Evolutionary conservation across 2,329 filamentous ascomycete species (phyloP).

Genomic region (Talaromyces marneffei): DNA sequence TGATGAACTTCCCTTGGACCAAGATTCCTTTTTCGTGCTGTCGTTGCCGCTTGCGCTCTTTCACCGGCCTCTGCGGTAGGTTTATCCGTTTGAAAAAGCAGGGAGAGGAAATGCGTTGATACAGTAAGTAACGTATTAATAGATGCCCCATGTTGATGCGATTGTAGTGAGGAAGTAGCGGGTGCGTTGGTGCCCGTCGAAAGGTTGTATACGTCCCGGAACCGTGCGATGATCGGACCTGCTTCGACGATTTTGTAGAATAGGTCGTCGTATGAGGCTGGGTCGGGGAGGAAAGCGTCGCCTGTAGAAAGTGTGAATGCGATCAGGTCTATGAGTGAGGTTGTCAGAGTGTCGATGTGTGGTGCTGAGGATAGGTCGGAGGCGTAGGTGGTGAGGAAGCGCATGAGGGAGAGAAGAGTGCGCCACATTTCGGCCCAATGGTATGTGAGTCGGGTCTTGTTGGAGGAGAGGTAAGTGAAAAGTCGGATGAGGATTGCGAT

Average conservation of each 20-base stretch:
- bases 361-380: constrained; percentile 65
- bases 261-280: constrained; percentile 85
- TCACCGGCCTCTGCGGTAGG: constrained; percentile 25
- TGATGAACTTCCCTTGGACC: constrained; percentile 79
- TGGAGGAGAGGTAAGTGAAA: constrained; percentile 76
- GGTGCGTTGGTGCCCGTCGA: constrained; percentile 18
- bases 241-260: constrained; percentile 98
- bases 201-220: constrained; percentile 67
- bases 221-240: constrained; percentile 73
- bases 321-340: constrained; percentile 73
- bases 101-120: constrained; percentile 73
- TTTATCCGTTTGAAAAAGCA: constrained; percentile 54
- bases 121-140: constrained; percentile 80
- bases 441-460: constrained; percentile 73
- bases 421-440: constrained; percentile 97
- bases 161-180: constrained; percentile 15
- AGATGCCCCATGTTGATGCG: constrained; percentile 45
- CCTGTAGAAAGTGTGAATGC: constrained; percentile 79
- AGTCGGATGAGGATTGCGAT: constrained; percentile 77
- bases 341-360: constrained; percentile 67
- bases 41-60: constrained; percentile 20
- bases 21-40: constrained; percentile 55
- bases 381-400: constrained; percentile 84
- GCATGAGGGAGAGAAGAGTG: constrained; percentile 76
- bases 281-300: constrained; percentile 83